Conservation (phyloP, 139 green algal genomes). For the Gonium pectorale region DNA sequence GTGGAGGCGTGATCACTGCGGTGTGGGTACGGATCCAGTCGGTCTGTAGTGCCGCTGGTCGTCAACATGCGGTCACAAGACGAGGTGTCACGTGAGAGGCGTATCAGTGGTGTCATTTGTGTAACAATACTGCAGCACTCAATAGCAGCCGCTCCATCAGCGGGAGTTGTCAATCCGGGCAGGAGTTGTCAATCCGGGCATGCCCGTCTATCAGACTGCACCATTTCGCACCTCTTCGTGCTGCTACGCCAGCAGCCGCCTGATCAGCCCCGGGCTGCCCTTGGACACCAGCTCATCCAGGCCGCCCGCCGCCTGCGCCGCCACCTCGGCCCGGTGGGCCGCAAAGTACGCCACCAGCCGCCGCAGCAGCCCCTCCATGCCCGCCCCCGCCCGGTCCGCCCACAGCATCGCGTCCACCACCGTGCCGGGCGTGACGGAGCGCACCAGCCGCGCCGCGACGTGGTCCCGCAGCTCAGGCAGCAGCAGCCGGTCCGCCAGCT, state of each 20-base stretch:
- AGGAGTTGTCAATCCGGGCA: too few species aligned
- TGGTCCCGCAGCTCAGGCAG: background rate
- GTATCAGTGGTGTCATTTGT: too few species aligned
- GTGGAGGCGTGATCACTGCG: too few species aligned
- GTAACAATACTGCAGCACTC: too few species aligned
- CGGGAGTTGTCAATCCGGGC: too few species aligned
- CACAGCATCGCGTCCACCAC: conserved; percentile 15
- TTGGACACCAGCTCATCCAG: background rate
- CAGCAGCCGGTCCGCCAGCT: conserved; percentile 24
- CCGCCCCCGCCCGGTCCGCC: conserved; percentile 1
- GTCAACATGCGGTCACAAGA: too few species aligned
- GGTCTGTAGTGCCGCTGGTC: too few species aligned
- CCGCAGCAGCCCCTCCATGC: conserved; percentile 2
- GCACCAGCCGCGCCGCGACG: background rate
- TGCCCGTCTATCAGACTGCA: too few species aligned
- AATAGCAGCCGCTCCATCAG: too few species aligned
- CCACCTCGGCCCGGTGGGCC: background rate
- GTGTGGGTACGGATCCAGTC: too few species aligned
- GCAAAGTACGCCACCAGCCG: conserved; percentile 13
- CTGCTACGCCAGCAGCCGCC: background rate
- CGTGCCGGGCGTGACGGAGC: background rate
- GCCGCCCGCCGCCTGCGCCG: background rate
- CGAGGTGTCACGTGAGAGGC: too few species aligned
- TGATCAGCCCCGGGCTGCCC: background rate
- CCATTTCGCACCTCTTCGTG: too few species aligned